Percentiles rank a stretch among this genome's conserved stretches.
Evolutionary conservation across 768 basidiomycete species (phyloP).

Genomic region (Phaffia australis): DNA sequence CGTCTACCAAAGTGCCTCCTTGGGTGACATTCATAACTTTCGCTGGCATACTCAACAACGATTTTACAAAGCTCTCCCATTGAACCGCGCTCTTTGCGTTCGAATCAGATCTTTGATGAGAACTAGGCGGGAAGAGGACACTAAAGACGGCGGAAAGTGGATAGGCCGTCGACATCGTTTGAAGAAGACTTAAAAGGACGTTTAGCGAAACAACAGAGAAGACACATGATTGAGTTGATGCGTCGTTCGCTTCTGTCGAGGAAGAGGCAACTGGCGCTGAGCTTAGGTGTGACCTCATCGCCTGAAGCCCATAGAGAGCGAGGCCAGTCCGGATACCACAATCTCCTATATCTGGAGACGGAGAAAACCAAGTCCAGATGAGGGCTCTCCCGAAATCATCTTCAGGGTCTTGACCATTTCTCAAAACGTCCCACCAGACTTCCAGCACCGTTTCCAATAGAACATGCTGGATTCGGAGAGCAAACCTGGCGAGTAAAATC

Average conservation of each 20-base stretch:
- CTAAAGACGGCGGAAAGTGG: slow-evolving; percentile 57
- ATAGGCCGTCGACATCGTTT: slow-evolving; percentile 51
- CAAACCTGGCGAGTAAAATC: slow-evolving; percentile 30
- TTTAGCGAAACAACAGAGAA: slow-evolving; percentile 2
- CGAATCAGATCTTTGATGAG: not conserved
- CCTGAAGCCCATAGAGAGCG: slow-evolving; percentile 48
- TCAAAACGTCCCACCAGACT: slow-evolving; percentile 3
- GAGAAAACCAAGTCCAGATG: slow-evolving; percentile 20
- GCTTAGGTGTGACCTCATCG: slow-evolving; percentile 27
- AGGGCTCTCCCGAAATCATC: not conserved
- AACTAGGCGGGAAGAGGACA: slow-evolving; percentile 41
- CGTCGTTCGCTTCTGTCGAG: not conserved
- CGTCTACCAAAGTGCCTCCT: slow-evolving; percentile 37
- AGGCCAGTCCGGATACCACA: slow-evolving; percentile 44
- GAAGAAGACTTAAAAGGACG: slow-evolving; percentile 49
- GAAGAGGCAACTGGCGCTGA: not conserved
- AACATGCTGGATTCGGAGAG: slow-evolving; percentile 2
- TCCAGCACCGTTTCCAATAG: not conserved
- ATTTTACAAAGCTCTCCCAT: slow-evolving; percentile 71
- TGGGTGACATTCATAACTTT: slow-evolving; percentile 64
- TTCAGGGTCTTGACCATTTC: not conserved
- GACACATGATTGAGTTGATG: not conserved
- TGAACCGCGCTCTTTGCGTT: slow-evolving; percentile 22
- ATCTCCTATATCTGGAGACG: slow-evolving; percentile 42
- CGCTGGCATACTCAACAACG: slow-evolving; percentile 55